phyloP scores from a whole-genome alignment of 495 filamentous ascomycete genomes.

The Hypomontagnella submonticulosa region DNA sequence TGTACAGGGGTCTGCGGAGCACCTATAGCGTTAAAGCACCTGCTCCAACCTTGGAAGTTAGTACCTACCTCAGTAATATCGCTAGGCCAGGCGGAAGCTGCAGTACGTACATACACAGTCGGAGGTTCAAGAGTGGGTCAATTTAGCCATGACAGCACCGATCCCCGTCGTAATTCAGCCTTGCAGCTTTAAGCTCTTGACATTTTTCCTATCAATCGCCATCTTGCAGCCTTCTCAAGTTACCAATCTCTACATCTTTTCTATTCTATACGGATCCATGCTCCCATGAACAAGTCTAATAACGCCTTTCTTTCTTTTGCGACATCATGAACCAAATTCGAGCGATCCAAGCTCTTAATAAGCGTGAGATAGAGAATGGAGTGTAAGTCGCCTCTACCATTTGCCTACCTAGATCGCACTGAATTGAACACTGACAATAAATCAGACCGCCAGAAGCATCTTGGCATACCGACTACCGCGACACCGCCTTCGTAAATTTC shows the following conservation, averaged over 20 bases:
- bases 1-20: constrained; percentile 23
- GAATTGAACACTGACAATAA: constrained; percentile 18
- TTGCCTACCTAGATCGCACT: constrained; percentile 8
- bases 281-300: too few species aligned
- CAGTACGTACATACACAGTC: constrained; percentile 19
- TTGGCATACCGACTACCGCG: constrained; percentile 97
- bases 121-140: constrained; percentile 1
- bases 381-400: constrained; percentile 61
- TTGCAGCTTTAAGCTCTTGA: constrained; percentile 32
- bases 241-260: neutral
- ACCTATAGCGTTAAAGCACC: neutral
- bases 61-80: too few species aligned
- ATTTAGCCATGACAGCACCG: constrained; percentile 10
- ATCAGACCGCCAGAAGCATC: constrained; percentile 80
- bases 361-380: constrained; percentile 90
- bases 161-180: constrained; percentile 30
- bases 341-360: constrained; percentile 91
- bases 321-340: constrained; percentile 88
- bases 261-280: neutral
- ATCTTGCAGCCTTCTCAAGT: constrained; percentile 16
- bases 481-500: constrained; percentile 96
- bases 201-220: constrained; percentile 13
- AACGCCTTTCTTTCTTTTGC: neutral
- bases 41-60: neutral
- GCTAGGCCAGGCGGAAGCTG: neutral